Conservation (phyloP, 139 green algal genomes). For the Desmodesmus armatus region DNA sequence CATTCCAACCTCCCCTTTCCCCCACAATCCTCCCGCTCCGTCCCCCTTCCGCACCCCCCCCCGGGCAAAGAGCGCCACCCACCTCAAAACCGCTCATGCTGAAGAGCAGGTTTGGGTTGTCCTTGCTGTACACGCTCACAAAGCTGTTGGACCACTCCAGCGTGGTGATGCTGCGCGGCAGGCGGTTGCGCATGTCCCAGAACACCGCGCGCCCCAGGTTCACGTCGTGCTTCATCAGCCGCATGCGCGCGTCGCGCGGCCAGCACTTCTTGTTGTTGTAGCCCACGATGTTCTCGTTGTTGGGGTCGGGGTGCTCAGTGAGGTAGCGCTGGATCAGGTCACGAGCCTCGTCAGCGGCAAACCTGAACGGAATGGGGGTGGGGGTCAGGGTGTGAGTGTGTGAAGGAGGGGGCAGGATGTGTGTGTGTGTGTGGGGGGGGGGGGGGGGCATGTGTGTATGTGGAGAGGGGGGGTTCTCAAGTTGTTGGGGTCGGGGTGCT, state of each 20-base stretch:
- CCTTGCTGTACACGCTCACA: constrained; percentile 93
- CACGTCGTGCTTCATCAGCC: constrained; percentile 99
- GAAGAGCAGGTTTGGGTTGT: constrained; percentile 99
- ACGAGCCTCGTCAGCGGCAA: constrained; percentile 94
- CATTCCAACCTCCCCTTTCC: too few relatives aligned
- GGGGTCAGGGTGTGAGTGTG: too few relatives aligned
- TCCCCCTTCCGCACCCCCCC: neutral
- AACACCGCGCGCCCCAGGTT: constrained; percentile 98
- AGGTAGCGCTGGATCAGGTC: constrained; percentile 98
- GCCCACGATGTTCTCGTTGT: constrained; percentile 99
- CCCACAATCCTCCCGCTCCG: neutral
- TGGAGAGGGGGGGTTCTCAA: neutral
- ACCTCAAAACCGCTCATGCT: constrained; percentile 98
- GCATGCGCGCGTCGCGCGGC: constrained; percentile 98
- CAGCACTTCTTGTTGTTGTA: constrained; percentile 99
- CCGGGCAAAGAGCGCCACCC: neutral
- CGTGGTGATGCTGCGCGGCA: constrained; percentile 93
- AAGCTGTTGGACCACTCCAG: constrained; percentile 99
- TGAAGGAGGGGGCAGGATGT: too few relatives aligned
- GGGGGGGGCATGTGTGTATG: too few relatives aligned
- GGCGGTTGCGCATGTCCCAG: constrained; percentile 97
- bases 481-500: constrained; percentile 99
- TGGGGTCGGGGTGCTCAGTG: constrained; percentile 99
- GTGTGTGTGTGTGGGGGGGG: too few relatives aligned
- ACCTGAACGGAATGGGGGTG: constrained; percentile 58